phyloP scores from a whole-genome alignment of 345 rosid genomes.

The Atalantia buxifolia region DNA sequence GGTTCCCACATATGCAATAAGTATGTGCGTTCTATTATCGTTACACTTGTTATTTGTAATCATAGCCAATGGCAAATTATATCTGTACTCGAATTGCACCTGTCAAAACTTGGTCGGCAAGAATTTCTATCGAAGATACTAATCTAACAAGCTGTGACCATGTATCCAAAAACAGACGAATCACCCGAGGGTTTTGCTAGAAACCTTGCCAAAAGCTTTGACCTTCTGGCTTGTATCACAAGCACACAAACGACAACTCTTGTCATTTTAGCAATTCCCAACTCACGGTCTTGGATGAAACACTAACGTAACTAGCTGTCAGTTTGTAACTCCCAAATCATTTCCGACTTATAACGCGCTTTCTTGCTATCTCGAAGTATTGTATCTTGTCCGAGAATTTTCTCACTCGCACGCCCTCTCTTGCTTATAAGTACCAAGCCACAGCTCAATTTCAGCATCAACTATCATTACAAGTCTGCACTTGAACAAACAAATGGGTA shows the following conservation, averaged over 20 bases:
- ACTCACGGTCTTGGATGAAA: background rate
- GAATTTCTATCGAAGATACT: background rate
- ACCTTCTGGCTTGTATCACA: background rate
- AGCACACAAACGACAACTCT: background rate
- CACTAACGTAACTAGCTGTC: background rate
- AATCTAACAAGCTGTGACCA: background rate
- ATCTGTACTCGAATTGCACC: no score
- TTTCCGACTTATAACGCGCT: background rate
- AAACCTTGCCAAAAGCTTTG: background rate
- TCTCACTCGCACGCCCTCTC: background rate
- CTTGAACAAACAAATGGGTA: conserved; percentile 9
- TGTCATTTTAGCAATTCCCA: background rate
- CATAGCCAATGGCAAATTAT: no score
- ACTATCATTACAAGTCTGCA: no score
- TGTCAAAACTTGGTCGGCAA: background rate
- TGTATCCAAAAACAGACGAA: background rate
- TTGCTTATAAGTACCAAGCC: background rate
- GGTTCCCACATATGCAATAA: no score
- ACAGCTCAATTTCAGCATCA: background rate
- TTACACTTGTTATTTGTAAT: no score
- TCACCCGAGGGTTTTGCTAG: background rate
- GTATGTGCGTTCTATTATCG: no score
- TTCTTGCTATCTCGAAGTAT: background rate
- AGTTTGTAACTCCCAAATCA: background rate
- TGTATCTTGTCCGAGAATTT: conserved; percentile 13